Conservation (phyloP, 148 eudicot genomes). For the Euryodendron excelsum region DNA sequence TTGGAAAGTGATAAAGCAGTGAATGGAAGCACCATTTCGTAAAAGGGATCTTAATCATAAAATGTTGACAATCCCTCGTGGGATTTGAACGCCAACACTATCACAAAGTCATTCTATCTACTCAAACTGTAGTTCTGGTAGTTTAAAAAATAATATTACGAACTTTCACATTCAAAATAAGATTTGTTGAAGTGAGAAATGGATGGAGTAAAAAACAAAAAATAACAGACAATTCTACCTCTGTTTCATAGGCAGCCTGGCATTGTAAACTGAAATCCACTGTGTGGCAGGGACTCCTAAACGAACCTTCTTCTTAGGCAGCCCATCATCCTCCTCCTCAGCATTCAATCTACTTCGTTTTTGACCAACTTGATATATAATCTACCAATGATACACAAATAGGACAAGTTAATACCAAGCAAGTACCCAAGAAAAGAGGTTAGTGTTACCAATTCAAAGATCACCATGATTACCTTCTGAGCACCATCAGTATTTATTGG, state of each 20-base stretch:
- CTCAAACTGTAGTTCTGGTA: not conserved
- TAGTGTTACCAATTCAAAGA: not conserved
- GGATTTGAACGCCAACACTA: not conserved
- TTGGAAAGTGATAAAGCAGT: not conserved
- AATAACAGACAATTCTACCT: slow-evolving; percentile 37
- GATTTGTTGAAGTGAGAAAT: not conserved
- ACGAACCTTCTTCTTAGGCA: slow-evolving; percentile 73
- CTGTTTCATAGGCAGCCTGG: slow-evolving; percentile 88
- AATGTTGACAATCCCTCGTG: not conserved
- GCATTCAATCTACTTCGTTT: slow-evolving; percentile 68
- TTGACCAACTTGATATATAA: slow-evolving; percentile 78
- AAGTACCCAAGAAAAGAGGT: slow-evolving; percentile 5
- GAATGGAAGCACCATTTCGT: not conserved
- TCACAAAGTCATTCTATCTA: too few relatives aligned
- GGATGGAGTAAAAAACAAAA: not conserved
- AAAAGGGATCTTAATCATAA: not conserved
- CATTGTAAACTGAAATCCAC: slow-evolving; percentile 87
- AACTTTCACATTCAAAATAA: not conserved
- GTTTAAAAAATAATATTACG: not conserved
- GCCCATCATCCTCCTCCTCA: slow-evolving; percentile 76
- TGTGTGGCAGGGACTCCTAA: slow-evolving; percentile 85
- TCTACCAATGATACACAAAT: slow-evolving; percentile 27
- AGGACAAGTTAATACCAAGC: not conserved
- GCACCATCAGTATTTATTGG: slow-evolving; percentile 92
- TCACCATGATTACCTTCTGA: slow-evolving; percentile 56